A percentile compares a stretch with the other conserved stretches of the same genome.
These are phyloP conservation scores for Pseudogymnoascus sp. DNA, from an alignment of 2,329 filamentous ascomycete species.

Conservation along the genomic window DNA sequence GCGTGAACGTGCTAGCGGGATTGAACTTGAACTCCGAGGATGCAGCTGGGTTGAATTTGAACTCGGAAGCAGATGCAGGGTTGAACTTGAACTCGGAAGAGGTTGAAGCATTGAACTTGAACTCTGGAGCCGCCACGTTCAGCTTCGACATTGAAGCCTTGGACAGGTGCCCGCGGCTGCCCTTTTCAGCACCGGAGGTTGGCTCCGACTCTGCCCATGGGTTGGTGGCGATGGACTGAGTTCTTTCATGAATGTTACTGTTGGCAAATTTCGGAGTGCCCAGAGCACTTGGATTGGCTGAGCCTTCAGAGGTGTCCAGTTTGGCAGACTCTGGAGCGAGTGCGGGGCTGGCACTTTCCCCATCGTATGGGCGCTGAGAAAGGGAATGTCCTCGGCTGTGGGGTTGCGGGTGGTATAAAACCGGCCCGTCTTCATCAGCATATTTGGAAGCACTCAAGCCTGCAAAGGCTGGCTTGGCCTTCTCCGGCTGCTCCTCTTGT, in stretches of 20 bases:
- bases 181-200: conserved; percentile 29
- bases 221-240: conserved; percentile 50
- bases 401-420: conserved; percentile 64
- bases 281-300: conserved; percentile 65
- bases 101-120: conserved; percentile 57
- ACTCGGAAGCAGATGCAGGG: conserved; percentile 52
- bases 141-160: conserved; percentile 68
- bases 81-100: conserved; percentile 16
- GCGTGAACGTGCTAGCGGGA: conserved; percentile 43
- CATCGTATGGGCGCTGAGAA: conserved; percentile 56
- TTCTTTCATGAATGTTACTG: conserved; percentile 43
- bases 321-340: conserved; percentile 21
- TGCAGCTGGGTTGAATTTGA: conserved; percentile 75
- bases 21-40: conserved; percentile 71
- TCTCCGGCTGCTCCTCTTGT: conserved; percentile 20
- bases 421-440: conserved; percentile 45
- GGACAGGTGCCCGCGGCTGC: conserved; percentile 50
- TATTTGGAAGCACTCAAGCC: conserved; percentile 34
- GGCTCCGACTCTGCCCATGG: conserved; percentile 51
- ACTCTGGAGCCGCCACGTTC: conserved; percentile 83
- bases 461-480: conserved; percentile 17
- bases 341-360: conserved; percentile 40
- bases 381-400: conserved; percentile 65
- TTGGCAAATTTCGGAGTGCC: conserved; percentile 52
- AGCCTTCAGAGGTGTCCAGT: conserved; percentile 53